Conservation (phyloP, 2,329 filamentous ascomycete genomes). For the Stachybotrys echinatus region DNA sequence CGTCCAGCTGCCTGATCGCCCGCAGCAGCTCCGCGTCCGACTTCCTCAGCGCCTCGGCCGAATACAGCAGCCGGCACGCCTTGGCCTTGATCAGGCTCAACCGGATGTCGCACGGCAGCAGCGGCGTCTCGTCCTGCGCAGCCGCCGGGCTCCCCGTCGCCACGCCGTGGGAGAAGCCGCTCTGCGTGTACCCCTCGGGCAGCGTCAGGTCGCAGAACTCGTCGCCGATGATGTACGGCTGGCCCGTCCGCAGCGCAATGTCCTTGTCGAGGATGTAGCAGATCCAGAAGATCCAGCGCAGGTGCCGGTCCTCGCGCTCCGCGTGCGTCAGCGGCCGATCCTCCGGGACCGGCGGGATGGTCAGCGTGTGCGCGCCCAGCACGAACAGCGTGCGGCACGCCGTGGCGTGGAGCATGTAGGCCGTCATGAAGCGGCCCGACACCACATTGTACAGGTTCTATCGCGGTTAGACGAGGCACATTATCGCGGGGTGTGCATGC, state of each 20-base stretch:
- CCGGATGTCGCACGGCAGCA: slow-evolving; percentile 41
- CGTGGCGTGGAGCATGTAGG: slow-evolving; percentile 36
- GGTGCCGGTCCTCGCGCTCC: slow-evolving; percentile 24
- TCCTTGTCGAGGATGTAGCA: slow-evolving; percentile 52
- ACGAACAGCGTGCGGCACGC: slow-evolving; percentile 43
- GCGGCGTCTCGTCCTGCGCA: slow-evolving; percentile 14
- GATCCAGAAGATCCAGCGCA: slow-evolving; percentile 47
- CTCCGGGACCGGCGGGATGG: slow-evolving; percentile 5
- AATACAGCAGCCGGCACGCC: slow-evolving; percentile 43
- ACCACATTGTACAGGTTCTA: slow-evolving; percentile 38
- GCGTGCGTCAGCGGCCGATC: slow-evolving; percentile 8
- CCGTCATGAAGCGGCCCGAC: slow-evolving; percentile 39
- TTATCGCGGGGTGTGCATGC: not conserved
- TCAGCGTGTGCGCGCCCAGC: slow-evolving; percentile 38
- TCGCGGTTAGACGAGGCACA: not conserved
- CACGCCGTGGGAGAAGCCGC: slow-evolving; percentile 10
- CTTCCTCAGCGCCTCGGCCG: slow-evolving; percentile 39
- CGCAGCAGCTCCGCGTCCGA: slow-evolving; percentile 48
- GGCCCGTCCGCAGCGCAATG: slow-evolving; percentile 45
- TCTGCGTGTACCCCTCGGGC: slow-evolving; percentile 26
- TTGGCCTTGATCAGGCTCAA: slow-evolving; percentile 48
- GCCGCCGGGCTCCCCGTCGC: not conserved
- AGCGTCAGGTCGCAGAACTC: slow-evolving; percentile 48
- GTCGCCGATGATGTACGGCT: slow-evolving; percentile 44
- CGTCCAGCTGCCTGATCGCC: slow-evolving; percentile 51